Conservation (phyloP, 805 yeast genomes). For the Candida sphagnicola region DNA sequence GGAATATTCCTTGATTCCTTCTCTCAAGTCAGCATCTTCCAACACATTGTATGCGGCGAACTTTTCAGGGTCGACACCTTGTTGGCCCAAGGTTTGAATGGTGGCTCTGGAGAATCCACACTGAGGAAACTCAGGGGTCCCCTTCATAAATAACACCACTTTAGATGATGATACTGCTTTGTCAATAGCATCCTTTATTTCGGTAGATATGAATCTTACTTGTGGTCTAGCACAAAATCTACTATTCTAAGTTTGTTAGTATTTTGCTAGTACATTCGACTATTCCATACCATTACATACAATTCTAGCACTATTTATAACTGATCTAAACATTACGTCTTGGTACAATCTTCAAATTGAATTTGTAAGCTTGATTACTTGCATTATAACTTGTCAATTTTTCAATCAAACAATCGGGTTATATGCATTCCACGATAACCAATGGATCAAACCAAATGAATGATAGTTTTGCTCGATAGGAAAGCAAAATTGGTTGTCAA, state of each 20-base stretch:
- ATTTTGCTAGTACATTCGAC: background rate
- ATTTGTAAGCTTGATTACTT: slow-evolving; percentile 2
- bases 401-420: background rate
- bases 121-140: slow-evolving; percentile 96
- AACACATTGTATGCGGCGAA: slow-evolving; percentile 96
- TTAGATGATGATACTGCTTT: slow-evolving; percentile 85
- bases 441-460: too few relatives aligned
- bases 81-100: slow-evolving; percentile 87
- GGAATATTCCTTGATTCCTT: slow-evolving; percentile 92
- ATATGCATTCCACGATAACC: background rate
- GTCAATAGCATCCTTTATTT: slow-evolving; percentile 79
- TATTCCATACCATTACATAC: slow-evolving; percentile 2
- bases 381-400: slow-evolving; percentile 1
- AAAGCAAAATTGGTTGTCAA: too few relatives aligned
- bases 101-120: slow-evolving; percentile 98
- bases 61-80: slow-evolving; percentile 94
- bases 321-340: slow-evolving; percentile 5
- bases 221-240: slow-evolving; percentile 3
- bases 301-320: slow-evolving; percentile 4
- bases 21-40: slow-evolving; percentile 90
- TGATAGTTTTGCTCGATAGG: too few relatives aligned
- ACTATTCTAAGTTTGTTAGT: background rate
- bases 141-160: slow-evolving; percentile 96
- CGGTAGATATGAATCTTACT: slow-evolving; percentile 61
- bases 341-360: background rate